These are phyloP conservation scores for Delitschia confertaspora DNA, from an alignment of 495 filamentous ascomycete genomes.

Conservation along the genomic window DNA sequence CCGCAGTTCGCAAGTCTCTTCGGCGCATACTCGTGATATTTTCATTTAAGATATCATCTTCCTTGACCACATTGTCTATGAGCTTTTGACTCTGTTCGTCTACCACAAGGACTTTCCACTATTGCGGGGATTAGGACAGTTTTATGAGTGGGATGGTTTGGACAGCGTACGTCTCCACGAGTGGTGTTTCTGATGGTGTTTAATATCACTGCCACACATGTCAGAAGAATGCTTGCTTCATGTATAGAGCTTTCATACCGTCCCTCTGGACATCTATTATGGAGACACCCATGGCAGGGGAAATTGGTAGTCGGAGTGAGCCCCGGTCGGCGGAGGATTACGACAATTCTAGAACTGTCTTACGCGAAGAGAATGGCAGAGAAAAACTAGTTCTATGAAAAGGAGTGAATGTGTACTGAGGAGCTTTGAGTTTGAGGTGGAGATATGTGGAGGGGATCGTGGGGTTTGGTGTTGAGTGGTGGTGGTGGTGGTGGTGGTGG, in stretches of 20 bases:
- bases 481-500: no score
- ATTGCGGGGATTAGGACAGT: conserved; percentile 28
- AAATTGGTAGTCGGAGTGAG: background rate
- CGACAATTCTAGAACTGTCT: no score
- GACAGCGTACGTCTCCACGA: conserved; percentile 48
- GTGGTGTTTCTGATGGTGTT: conserved; percentile 50
- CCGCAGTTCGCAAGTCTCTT: background rate
- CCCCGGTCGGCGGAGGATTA: background rate
- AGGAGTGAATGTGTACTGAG: no score
- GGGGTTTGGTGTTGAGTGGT: no score
- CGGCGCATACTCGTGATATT: conserved; percentile 73
- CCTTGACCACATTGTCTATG: conserved; percentile 77
- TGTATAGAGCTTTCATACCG: conserved; percentile 18
- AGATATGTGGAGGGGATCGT: no score
- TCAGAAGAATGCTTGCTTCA: conserved; percentile 5
- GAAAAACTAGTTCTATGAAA: no score
- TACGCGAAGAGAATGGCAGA: no score
- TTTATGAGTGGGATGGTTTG: conserved; percentile 9
- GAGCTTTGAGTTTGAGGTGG: no score
- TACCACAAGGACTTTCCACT: conserved; percentile 95
- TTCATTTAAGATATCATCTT: conserved; percentile 91
- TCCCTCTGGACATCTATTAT: conserved; percentile 37
- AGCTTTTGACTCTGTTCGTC: conserved; percentile 72
- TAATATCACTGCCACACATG: conserved; percentile 45
- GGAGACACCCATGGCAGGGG: conserved; percentile 32